Evolutionary conservation across 2,329 filamentous ascomycete genomes (phyloP), one percentile per base, ranked within the genome.

Genomic region (Botrytis elliptica): DNA sequence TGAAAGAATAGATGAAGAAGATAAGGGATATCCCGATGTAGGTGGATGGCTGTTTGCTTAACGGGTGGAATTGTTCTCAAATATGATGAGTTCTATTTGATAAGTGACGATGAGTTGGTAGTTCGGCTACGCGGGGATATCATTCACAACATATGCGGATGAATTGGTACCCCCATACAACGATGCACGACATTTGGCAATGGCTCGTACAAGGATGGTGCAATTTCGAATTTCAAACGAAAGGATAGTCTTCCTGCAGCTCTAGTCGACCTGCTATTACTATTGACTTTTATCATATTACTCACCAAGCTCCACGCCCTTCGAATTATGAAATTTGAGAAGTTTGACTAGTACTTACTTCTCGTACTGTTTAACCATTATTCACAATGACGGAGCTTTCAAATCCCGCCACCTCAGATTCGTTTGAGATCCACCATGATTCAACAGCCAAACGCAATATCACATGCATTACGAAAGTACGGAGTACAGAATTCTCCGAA

Each of bases 1-100:
- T 49, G 44, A 38, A 66, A 38, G 60, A 40, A 67, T 55, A 55
- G 44, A 52, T 55, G 64, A 52, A 66, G 63, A 66, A 38, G 44
- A 67, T 52, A 67, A 67, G 14, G 46, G 22, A 20, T 38, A 10
- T 67, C 1, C 42, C 29, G 22, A 38, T 16, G 14, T 38, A 55
- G 16, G 44, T 67, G 46, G 33, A 16, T 40, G 18, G 22, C 1
- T 40, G 33, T 52, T 67, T 67, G 64, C 25, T 67, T 18, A 6
- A 38, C 22, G 22, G 33, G 44, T 40, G 64, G 18, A 29, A 36
- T 20, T 40, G 10, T 38, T 22, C 64, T 55, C 64, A 67, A 67
- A 55, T 67, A n/a, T 67, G 64, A 67, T 38, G 49, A 38, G 64
- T 67, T 38, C 14, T 12, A 52, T 52, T n/a, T 67, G 33, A 67